Conservation (phyloP, 2,329 filamentous ascomycete species). For the Talaromyces sp. region DNA sequence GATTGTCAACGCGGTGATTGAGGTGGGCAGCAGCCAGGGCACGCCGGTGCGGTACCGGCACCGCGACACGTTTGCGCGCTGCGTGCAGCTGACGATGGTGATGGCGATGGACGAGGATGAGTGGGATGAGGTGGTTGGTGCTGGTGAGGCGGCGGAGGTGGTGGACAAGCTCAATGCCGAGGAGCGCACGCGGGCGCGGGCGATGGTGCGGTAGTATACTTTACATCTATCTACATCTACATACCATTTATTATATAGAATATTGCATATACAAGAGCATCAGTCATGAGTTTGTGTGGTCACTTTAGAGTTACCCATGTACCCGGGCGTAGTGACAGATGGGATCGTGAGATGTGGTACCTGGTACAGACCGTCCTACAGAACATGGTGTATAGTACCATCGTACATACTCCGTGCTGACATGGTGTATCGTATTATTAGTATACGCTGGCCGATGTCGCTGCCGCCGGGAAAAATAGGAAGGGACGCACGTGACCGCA, state of each 20-base stretch:
- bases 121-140: conserved; percentile 70
- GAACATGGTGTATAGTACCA: too few relatives aligned
- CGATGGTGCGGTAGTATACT: conserved; percentile 48
- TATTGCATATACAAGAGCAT: background rate
- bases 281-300: background rate
- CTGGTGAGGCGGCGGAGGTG: conserved; percentile 43
- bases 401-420: too few relatives aligned
- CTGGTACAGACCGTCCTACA: background rate
- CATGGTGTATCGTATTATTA: too few relatives aligned
- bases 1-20: conserved; percentile 54
- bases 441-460: background rate
- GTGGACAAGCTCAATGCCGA: conserved; percentile 66
- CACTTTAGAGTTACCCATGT: background rate
- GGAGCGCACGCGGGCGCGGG: conserved; percentile 68
- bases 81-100: conserved; percentile 76
- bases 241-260: background rate
- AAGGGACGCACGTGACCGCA: background rate
- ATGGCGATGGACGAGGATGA: conserved; percentile 96
- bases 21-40: conserved; percentile 29
- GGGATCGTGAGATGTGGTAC: background rate
- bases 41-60: conserved; percentile 62
- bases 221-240: background rate
- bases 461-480: background rate
- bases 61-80: conserved; percentile 70
- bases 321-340: background rate